phyloP scores from a whole-genome alignment of 2,329 filamentous ascomycete species.

The Drechslera avenae region DNA sequence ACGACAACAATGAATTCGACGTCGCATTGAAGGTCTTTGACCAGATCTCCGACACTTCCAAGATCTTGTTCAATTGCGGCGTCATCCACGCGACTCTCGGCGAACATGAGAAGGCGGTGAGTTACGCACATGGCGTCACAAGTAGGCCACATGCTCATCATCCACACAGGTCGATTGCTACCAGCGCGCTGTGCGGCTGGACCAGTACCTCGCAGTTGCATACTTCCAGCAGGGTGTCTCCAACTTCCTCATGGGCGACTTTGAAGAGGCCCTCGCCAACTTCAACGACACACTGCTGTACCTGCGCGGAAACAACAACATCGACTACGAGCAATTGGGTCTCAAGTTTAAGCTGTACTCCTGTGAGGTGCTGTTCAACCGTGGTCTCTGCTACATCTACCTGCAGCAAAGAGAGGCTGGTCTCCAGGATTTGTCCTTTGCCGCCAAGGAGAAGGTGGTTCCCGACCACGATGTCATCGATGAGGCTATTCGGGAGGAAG shows the following conservation, averaged over 20 bases:
- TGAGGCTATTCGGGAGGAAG: constrained; percentile 90
- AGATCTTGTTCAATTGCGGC: constrained; percentile 97
- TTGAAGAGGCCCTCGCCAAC: constrained; percentile 94
- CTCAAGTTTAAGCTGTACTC: constrained; percentile 96
- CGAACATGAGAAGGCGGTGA: constrained; percentile 92
- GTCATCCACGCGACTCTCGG: constrained; percentile 96
- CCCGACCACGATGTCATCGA: constrained; percentile 98
- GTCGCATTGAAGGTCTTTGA: constrained; percentile 83
- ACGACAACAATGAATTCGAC: constrained; percentile 98
- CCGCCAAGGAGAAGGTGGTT: constrained; percentile 93
- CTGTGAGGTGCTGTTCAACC: constrained; percentile 96
- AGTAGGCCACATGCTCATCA: constrained; percentile 22
- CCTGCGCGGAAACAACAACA: constrained; percentile 92
- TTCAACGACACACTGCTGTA: constrained; percentile 98
- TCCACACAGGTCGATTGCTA: constrained; percentile 82
- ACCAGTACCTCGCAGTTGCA: constrained; percentile 94
- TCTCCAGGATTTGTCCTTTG: constrained; percentile 87
- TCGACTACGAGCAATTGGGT: constrained; percentile 95
- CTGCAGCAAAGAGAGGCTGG: constrained; percentile 88
- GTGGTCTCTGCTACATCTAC: constrained; percentile 96
- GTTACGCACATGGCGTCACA: constrained; percentile 42
- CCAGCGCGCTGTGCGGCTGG: constrained; percentile 85
- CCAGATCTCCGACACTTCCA: constrained; percentile 89
- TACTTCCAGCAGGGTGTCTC: constrained; percentile 99
- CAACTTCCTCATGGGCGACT: constrained; percentile 95